Evolutionary conservation across 179 eudicot genomes (phyloP).

Genomic region (Actinidia arguta): DNA sequence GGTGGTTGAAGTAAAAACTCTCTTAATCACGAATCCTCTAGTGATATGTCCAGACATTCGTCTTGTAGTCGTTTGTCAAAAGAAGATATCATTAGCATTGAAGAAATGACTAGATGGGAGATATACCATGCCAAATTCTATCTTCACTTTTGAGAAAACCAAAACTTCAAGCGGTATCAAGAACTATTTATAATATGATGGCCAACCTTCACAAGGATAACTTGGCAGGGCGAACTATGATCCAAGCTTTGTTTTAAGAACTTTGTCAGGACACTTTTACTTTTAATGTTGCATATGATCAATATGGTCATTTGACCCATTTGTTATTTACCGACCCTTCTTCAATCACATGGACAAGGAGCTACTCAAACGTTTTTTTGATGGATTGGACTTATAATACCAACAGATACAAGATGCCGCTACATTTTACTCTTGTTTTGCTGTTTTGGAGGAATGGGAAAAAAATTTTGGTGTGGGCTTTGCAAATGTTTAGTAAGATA

Average conservation of each 20-base stretch:
- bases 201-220: neutral
- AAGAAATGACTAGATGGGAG: no score
- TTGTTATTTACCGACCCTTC: neutral
- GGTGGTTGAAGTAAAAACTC: no score
- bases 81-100: no score
- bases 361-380: neutral
- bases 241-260: neutral
- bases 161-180: neutral
- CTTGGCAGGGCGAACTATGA: neutral
- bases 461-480: no score
- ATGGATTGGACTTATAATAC: neutral
- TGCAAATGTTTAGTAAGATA: no score
- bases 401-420: neutral
- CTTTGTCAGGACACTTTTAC: neutral
- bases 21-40: no score
- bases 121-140: no score
- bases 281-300: neutral
- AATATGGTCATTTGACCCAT: neutral
- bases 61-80: no score
- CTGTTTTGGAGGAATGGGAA: no score
- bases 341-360: neutral
- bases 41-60: no score
- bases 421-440: no score
- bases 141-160: no score
- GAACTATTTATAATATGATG: neutral